Base-by-base conservation (phyloP, 805 yeast species). In the Wickerhamomyces tratensis region DNA sequence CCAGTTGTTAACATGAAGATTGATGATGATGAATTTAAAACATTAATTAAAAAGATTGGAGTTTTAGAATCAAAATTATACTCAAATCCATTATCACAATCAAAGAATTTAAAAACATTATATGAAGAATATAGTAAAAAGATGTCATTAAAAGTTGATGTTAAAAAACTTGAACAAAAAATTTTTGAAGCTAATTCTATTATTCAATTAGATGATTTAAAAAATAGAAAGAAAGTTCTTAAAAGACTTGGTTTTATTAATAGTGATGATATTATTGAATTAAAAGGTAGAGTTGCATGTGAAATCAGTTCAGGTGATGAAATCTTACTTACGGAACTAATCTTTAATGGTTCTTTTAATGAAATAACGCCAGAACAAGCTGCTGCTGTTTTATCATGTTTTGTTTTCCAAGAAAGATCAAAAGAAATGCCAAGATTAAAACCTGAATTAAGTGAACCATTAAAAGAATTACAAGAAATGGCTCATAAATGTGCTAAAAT, bases 231-330 rank as follows among this genome's bases (percentile, higher is more conserved):
- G 62, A 74, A 98, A 54, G 98, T 94, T 2, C 68, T 93, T 52
- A 79, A 98, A 61, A 78, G 96, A 57, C 73, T 93, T 35, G 97
- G 93, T 0, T 93, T 93, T 66, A 82, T 89, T 36, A 82, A 94
- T 3, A 80, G 79, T 42, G 74, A 77, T 48, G 98, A 93, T 62
- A 82, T 93, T 47, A 94, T 93, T 49, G 97, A 93, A 61, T 72
- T 93, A 54, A 93, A 93, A 64, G 99, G 99, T 43, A 77, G 98
- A 59, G 98, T 93, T 43, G 97, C 96, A 1, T 91, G 98, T 63
- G 97, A 91, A 56, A 91, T 91, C 52, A 80, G 91, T 52, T 83
- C 94, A 25, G 97, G 96, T 46, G 78, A 74, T 51, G 96, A 87
- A 63, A 65, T 87, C 43, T 58, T 87, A 47, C 64, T 93, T 40